Evolutionary conservation across 495 filamentous ascomycete genomes (phyloP), one percentile per base, ranked within the genome.

Genomic region (Daldinia childiae): DNA sequence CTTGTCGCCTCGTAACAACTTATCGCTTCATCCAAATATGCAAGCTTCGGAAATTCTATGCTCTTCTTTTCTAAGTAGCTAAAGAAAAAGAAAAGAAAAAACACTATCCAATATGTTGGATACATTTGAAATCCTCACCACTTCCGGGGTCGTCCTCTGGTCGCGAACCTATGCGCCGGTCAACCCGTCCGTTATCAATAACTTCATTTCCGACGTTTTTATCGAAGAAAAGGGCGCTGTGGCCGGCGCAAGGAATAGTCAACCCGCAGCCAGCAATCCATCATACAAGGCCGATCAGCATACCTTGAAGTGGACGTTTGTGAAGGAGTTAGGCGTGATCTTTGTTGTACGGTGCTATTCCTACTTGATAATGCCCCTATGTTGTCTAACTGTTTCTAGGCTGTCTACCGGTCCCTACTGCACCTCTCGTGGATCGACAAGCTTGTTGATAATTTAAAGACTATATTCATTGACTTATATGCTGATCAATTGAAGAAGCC

Each of bases 381-480:
- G 32, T 51, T 38, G 59, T 74, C 29, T 58, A 48, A 55, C 36
- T 30, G 51, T 52, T 60, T 59, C 8, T 74, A 99, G 95, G 95
- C 95, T 59, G 95, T 99, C 64, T 99, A 99, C 80, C 92, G 96
- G 78, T 97, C 94, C 27, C 87, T 99, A 7, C 82, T 99, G 8
- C 95, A 97, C 77, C 89, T 99, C 15, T 92, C 93, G 2, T 99
- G 95, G 95, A 93, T 98, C 70, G 95, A 98, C 76, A 95, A 94
- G 79, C 91, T 99, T 21, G 85, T 99, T 63, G 94, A 97, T 74
- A 97, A 98, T 69, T 92, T 98, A 58, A 91, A 90, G 69, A 92
- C 91, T 6, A 87, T 99, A 32, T 99, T 98, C 76, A 87, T 92
- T 58, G 90, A 92, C 61, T 84, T 97, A 27, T 98, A 98, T 77